Base-by-base conservation (phyloP, 768 basidiomycete species). In the Trametes maxima region DNA sequence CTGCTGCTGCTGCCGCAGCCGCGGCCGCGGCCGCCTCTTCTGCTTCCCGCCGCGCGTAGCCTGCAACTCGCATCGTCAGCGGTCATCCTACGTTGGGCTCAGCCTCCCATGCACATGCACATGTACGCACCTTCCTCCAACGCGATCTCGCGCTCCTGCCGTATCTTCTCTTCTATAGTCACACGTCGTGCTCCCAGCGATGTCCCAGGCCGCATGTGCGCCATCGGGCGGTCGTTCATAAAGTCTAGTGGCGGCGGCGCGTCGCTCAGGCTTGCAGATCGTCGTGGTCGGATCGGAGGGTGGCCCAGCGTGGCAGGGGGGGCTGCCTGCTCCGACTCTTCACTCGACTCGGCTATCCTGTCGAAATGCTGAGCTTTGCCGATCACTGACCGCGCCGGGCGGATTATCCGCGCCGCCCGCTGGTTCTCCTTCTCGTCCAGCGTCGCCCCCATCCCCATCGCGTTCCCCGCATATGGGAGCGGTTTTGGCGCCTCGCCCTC, bases 251-350 rank as follows among this genome's bases (percentile, higher is more conserved):
- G 67, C 17, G 53, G 62, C 3, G 62, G 62, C 0, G 61, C 66
- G 22, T 91, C 88, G 67, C 88, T 91, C 51, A 92, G 75, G 71
- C 89, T 90, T 16, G 88, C 87, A n/a, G 89, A 91, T 57, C 90
- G 81, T 58, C 90, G 78, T 50, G 87, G 83, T 39, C 89, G 78
- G 59, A 56, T 59, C n/a, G 58, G 83, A 82, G 58, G 49, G 69
- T 69, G 62, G 70, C 73, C 74, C 63, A 60, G 67, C 69, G 46
- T 65, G 67, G 68, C 64, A 56, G 67, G 61, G 69, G 25, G 39
- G 4, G 12, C 8, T 4, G 70, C 37, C 59, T 62, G 60, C 35
- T 60, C 65, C 1, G 44, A 14, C 19, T 69, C 65, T 44, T 66
- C 65, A 40, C 49, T 60, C 52, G 54, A 11, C 35, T 68, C 65